Evolutionary conservation across 495 filamentous ascomycete genomes (phyloP).

Genomic region (Tuber microsphaerosporum): DNA sequence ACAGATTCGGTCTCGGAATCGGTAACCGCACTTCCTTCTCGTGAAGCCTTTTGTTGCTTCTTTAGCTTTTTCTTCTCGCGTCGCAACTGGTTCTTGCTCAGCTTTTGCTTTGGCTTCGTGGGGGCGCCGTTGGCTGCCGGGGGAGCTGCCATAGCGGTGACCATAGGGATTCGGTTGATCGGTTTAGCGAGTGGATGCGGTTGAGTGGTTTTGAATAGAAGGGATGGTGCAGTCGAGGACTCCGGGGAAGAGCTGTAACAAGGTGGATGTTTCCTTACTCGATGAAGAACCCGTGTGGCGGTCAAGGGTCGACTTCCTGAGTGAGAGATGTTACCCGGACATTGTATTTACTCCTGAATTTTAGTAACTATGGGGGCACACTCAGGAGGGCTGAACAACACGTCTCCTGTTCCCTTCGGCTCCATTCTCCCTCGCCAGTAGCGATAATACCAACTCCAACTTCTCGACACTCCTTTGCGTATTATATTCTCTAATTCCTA

Average conservation of each 20-base stretch:
- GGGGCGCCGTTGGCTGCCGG: slow-evolving; percentile 9
- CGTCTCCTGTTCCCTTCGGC: slow-evolving; percentile 18
- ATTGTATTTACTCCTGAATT: background rate
- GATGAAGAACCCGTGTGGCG: background rate
- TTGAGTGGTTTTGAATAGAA: background rate
- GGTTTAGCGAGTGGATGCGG: background rate
- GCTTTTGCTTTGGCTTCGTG: slow-evolving; percentile 47
- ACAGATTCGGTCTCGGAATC: slow-evolving; percentile 39
- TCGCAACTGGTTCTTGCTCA: slow-evolving; percentile 76
- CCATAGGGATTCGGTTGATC: background rate
- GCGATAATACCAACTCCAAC: slow-evolving; percentile 2
- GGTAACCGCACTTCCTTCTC: slow-evolving; percentile 31
- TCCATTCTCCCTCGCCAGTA: background rate
- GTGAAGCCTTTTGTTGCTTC: slow-evolving; percentile 53
- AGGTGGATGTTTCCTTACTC: background rate
- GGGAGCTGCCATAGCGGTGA: slow-evolving; percentile 1
- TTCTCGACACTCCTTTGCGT: slow-evolving; percentile 25
- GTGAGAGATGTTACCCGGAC: background rate
- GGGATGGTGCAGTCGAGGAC: background rate
- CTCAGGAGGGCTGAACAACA: slow-evolving; percentile 7
- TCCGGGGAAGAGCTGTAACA: background rate
- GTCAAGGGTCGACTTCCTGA: background rate
- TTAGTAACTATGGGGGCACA: background rate
- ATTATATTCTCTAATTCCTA: slow-evolving; percentile 4
- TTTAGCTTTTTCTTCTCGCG: slow-evolving; percentile 85